Conservation (phyloP, 495 filamentous ascomycete genomes). For the Penicillium pulvis region DNA sequence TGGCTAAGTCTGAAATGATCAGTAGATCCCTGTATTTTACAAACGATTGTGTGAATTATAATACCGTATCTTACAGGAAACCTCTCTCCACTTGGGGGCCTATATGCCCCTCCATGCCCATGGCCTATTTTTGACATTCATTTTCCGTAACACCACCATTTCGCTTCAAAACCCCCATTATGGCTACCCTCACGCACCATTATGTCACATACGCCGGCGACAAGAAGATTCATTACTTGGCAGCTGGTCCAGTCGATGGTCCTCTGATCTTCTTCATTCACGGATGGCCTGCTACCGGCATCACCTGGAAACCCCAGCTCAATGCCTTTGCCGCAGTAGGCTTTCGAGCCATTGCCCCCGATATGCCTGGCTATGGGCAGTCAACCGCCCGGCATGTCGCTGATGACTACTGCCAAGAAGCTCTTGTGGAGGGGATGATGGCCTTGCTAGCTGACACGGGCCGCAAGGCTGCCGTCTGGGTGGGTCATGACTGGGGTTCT, state of each 20-base stretch:
- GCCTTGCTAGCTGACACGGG: constrained; percentile 6
- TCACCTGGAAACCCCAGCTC: constrained; percentile 23
- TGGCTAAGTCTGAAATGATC: too few relatives aligned
- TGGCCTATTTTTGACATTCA: too few relatives aligned
- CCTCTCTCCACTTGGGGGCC: too few relatives aligned
- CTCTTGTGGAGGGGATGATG: constrained; percentile 5
- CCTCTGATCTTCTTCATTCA: constrained; percentile 23
- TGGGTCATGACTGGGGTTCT: constrained; percentile 10
- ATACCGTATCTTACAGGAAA: too few relatives aligned
- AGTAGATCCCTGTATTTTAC: too few relatives aligned
- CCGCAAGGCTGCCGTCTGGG: constrained; percentile 8
- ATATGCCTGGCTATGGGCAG: constrained; percentile 10
- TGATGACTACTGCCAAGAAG: constrained; percentile 7
- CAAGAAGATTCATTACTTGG: constrained; percentile 24
- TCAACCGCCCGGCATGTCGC: constrained; percentile 1
- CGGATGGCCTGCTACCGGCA: constrained; percentile 22
- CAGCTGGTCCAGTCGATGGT: constrained; percentile 17
- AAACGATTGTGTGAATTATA: too few relatives aligned
- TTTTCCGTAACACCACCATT: too few relatives aligned
- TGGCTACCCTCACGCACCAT: constrained; percentile 17
- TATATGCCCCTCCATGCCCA: too few relatives aligned
- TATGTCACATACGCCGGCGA: constrained; percentile 11
- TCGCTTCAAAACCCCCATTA: constrained; percentile 1
- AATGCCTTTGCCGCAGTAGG: constrained; percentile 13
- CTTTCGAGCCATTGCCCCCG: constrained; percentile 7